Evolutionary conservation across 2,329 filamentous ascomycete species (phyloP), one percentile per base, ranked within the genome.

Genomic region (Colletotrichum sp.): DNA sequence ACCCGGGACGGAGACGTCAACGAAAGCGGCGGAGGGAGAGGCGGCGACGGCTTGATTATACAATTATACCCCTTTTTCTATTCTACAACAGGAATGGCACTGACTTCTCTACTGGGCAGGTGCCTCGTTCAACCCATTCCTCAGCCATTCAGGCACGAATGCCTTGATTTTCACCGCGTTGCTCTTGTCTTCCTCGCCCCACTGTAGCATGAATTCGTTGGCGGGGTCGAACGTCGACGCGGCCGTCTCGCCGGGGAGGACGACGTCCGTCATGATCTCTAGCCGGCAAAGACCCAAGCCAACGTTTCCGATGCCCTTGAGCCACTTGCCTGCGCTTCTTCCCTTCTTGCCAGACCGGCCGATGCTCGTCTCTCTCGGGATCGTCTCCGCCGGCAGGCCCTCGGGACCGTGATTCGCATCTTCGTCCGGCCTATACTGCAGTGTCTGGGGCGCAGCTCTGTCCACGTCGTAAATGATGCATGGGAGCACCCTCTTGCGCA

Each of bases 401-500:
- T 81, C 77, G 80, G 80, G 13, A 81, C 81, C 3, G 75, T 78
- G 62, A 9, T 77, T 68, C 24, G 76, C 72, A 24, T 78, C 80
- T 13, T 75, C 67, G 12, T 80, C 81, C 2, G 87, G 84, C 3
- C 85, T 81, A 81, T 93, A 93, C 63, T 85, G 84, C 39, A 93
- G 84, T 8, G 78, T 78, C 57, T 83, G 80, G 13, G 88, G 80
- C n/a, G 72, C 57, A n/a, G 72, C 72, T 30, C 85, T 84, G 44
- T 86, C 85, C 8, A 83, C 83, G 8, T 86, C 86, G 83, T 96
- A 97, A 18, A 98, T 81, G 78, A 94, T 86, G 39, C 96, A 93
- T 0, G 97, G 97, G 68, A 99, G 84, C 66, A 99, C 92, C 66
- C 97, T 91, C 89, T 98, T 98, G 77, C 97, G 90, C 55, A 99